phyloP scores from a whole-genome alignment of 192 early-diverging fungal genomes.

The Backusella circina region DNA sequence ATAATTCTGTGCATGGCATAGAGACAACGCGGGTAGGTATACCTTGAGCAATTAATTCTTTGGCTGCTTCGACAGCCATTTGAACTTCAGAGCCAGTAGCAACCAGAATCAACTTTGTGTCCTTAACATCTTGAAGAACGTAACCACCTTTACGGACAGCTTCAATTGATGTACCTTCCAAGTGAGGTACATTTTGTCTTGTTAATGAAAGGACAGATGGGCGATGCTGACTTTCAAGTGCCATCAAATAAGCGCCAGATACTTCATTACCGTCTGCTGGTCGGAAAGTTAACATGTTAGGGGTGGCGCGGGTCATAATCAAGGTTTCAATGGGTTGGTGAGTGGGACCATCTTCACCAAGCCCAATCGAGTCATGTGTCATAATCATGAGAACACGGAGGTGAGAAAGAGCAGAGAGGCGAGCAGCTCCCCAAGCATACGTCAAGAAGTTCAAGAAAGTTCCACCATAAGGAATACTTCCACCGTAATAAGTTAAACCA shows the following conservation, averaged over 20 bases:
- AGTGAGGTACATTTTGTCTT: slow-evolving; percentile 91
- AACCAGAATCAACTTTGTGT: slow-evolving; percentile 64
- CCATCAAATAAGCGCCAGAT: slow-evolving; percentile 82
- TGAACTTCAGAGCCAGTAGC: slow-evolving; percentile 92
- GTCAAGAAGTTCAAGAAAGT: slow-evolving; percentile 91
- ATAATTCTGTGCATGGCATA: slow-evolving; percentile 89
- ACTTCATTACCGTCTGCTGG: slow-evolving; percentile 95
- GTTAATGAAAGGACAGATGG: slow-evolving; percentile 85
- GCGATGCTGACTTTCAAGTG: slow-evolving; percentile 59
- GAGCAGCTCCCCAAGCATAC: slow-evolving; percentile 74
- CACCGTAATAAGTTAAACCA: slow-evolving; percentile 83
- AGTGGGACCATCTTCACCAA: slow-evolving; percentile 98
- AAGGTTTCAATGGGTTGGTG: slow-evolving; percentile 98
- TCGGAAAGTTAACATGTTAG: slow-evolving; percentile 80
- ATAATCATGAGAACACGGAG: slow-evolving; percentile 91
- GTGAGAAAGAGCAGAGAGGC: slow-evolving; percentile 81
- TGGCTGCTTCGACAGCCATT: slow-evolving; percentile 79
- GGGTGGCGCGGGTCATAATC: slow-evolving; percentile 80
- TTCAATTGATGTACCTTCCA: slow-evolving; percentile 79
- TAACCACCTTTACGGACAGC: slow-evolving; percentile 83
- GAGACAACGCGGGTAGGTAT: slow-evolving; percentile 80
- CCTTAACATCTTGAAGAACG: slow-evolving; percentile 54
- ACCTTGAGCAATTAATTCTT: slow-evolving; percentile 10
- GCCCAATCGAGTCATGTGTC: slow-evolving; percentile 98
- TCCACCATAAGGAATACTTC: slow-evolving; percentile 79